phyloP scores from a whole-genome alignment of 495 filamentous ascomycete genomes.

The Neurospora tetraspora region DNA sequence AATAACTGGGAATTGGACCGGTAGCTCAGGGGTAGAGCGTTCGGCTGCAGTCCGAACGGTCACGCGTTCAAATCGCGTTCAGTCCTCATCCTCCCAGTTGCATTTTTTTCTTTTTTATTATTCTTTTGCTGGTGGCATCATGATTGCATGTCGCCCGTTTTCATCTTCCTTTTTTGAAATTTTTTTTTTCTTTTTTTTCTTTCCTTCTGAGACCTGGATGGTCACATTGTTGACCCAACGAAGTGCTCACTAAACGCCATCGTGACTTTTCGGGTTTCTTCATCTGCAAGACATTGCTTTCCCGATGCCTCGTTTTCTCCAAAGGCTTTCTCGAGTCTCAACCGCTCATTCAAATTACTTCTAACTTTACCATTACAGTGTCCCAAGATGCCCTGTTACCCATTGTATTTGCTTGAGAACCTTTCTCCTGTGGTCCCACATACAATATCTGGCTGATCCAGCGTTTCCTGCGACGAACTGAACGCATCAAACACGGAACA shows the following conservation, averaged over 20 bases:
- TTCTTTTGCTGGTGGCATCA: background rate
- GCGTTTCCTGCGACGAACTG: slow-evolving; percentile 22
- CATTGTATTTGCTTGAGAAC: background rate
- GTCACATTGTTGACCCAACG: background rate
- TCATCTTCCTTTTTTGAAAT: background rate
- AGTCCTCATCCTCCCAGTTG: background rate
- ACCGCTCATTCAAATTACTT: background rate
- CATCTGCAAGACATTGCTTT: background rate
- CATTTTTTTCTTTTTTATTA: background rate
- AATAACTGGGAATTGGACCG: background rate
- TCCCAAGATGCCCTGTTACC: background rate
- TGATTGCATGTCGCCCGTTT: background rate
- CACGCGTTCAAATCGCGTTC: background rate
- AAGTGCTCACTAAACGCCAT: background rate
- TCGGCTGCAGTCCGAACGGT: background rate
- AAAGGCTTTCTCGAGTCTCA: background rate
- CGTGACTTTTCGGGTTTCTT: background rate
- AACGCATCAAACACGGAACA: slow-evolving; percentile 29
- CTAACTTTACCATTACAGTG: background rate
- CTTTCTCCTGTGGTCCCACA: slow-evolving; percentile 7
- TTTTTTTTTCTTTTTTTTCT: background rate
- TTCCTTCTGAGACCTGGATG: background rate
- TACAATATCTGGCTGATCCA: slow-evolving; percentile 31
- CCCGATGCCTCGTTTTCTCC: background rate
- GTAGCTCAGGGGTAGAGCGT: background rate